Percentiles rank a stretch among this genome's conserved stretches.
phyloP scores from a whole-genome alignment of 1,139 yeast genomes.

The Geotrichum australiense region DNA sequence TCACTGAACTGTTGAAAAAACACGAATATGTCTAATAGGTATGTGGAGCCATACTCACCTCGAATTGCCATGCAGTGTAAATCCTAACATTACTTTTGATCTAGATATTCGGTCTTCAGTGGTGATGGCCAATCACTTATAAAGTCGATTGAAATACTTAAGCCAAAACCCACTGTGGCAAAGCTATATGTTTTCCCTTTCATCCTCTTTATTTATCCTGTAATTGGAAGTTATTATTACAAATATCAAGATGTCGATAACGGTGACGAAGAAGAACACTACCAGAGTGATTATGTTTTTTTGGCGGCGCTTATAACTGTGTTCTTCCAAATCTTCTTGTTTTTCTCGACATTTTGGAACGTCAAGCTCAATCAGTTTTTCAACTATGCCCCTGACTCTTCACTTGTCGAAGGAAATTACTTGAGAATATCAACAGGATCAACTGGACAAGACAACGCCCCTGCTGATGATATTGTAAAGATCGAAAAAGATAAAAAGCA shows the following conservation, averaged over 20 bases:
- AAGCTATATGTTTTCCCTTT: conserved; percentile 3
- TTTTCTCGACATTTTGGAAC: conserved; percentile 97
- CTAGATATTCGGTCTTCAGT: conserved; percentile 5
- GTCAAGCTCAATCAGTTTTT: conserved; percentile 63
- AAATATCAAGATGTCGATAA: conserved; percentile 3
- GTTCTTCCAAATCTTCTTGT: conserved; percentile 65
- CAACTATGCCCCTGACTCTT: conserved; percentile 51
- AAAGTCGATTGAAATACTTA: conserved; percentile 3
- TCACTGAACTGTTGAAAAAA: no score
- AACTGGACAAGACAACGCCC: conserved; percentile 62
- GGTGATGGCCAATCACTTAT: conserved; percentile 4
- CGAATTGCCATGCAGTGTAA: no score
- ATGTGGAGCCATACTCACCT: no score
- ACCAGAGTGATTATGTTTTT: conserved; percentile 42
- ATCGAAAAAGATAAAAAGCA: conserved; percentile 48
- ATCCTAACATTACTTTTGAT: no score
- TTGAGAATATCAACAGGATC: conserved; percentile 4
- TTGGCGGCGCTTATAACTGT: conserved; percentile 52
- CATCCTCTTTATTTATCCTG: conserved; percentile 3
- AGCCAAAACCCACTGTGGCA: neutral
- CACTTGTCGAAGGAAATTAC: conserved; percentile 59
- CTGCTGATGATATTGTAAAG: conserved; percentile 39
- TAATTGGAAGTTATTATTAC: conserved; percentile 3
- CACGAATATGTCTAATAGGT: no score
- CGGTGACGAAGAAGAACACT: conserved; percentile 7